Conservation (phyloP, 768 basidiomycete genomes). For the Lentinula aciculospora region DNA sequence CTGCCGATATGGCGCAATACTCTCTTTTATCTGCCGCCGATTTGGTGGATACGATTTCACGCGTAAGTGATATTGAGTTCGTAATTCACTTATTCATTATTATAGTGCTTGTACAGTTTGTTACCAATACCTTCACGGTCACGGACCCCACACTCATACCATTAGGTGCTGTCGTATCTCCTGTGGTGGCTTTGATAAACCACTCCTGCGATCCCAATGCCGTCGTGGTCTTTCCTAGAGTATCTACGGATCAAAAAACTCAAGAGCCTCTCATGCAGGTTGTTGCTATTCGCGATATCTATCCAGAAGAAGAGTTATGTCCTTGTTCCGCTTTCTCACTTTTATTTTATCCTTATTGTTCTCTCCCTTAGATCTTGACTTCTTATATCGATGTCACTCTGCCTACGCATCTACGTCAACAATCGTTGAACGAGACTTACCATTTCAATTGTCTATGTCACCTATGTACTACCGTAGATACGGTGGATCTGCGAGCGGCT, state of each 20-base stretch:
- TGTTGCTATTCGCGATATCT: conserved; percentile 62
- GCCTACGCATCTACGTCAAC: conserved; percentile 49
- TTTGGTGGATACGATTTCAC: conserved; percentile 67
- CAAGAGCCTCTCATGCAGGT: conserved; percentile 68
- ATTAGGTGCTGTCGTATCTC: conserved; percentile 81
- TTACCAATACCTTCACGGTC: conserved; percentile 86
- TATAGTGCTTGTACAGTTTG: conserved; percentile 51
- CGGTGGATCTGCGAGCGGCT: conserved; percentile 62
- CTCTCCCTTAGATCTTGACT: conserved; percentile 55
- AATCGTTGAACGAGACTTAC: conserved; percentile 65
- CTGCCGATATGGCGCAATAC: conserved; percentile 51
- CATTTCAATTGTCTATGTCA: conserved; percentile 69
- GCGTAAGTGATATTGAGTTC: conserved; percentile 35
- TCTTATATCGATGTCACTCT: conserved; percentile 84
- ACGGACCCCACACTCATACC: conserved; percentile 74
- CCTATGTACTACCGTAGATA: conserved; percentile 38
- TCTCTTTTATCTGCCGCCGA: conserved; percentile 54
- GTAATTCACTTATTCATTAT: neutral
- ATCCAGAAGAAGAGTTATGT: conserved; percentile 63
- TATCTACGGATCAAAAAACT: conserved; percentile 22
- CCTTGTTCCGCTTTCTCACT: neutral
- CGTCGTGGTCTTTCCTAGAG: conserved; percentile 82
- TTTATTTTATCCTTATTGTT: neutral
- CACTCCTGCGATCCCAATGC: conserved; percentile 89
- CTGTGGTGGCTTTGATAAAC: conserved; percentile 74